phyloP scores from a whole-genome alignment of 495 filamentous ascomycete genomes.

The Neurospora sp. region DNA sequence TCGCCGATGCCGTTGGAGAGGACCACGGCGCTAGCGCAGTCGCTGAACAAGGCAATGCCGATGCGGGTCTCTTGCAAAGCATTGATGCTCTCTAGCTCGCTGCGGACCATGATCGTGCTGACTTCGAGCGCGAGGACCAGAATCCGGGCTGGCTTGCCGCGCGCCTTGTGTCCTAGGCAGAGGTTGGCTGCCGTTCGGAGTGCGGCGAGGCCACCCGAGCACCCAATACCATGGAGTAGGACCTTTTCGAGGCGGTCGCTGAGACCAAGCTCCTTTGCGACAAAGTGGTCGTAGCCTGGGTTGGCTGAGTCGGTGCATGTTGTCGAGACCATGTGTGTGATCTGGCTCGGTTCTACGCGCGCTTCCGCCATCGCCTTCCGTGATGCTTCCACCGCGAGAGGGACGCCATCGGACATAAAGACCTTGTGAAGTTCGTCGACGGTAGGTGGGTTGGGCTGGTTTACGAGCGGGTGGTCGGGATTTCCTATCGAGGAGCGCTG shows the following conservation, averaged over 20 bases:
- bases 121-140: conserved; percentile 53
- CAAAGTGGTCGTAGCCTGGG: conserved; percentile 57
- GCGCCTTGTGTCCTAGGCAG: conserved; percentile 44
- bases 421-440: conserved; percentile 43
- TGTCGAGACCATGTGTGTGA: conserved; percentile 57
- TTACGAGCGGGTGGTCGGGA: conserved; percentile 46
- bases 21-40: conserved; percentile 50
- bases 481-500: conserved; percentile 48
- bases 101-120: conserved; percentile 46
- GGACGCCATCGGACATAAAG: conserved; percentile 49
- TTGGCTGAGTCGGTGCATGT: conserved; percentile 61
- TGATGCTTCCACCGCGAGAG: conserved; percentile 45
- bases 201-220: conserved; percentile 53
- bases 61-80: conserved; percentile 44
- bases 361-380: conserved; percentile 50
- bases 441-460: conserved; percentile 40
- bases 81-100: conserved; percentile 47
- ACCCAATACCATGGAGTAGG: conserved; percentile 54
- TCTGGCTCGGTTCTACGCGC: conserved; percentile 33
- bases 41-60: conserved; percentile 50
- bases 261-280: conserved; percentile 45
- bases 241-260: conserved; percentile 42
- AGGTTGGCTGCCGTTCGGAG: conserved; percentile 53
- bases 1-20: conserved; percentile 45
- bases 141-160: conserved; percentile 42